Base-by-base conservation (phyloP, 257 asterid species). In the Rehmannia glutinosa region DNA sequence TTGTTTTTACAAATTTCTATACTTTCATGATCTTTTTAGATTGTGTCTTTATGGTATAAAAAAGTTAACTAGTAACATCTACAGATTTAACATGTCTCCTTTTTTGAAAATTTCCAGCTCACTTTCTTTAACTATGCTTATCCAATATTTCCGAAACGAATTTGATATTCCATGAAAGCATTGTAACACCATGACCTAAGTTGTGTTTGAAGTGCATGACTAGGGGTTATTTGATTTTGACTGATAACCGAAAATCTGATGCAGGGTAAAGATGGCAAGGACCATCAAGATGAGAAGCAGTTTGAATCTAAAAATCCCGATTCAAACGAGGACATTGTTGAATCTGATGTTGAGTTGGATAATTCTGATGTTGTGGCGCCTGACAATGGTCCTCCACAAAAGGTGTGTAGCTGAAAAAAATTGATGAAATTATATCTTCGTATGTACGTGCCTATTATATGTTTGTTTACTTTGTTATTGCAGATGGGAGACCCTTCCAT, bases 341-440 rank as follows among this genome's bases (percentile, higher is more conserved):
- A 92, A 71, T 92, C 96, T 36, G 94, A 89, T 72, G 75, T 92
- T 16, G 97, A 92, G 76, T 53, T 92, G 74, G 96, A 88, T 62
- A 68, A 73, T 64, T 54, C 82, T 36, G 89, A 85, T 63, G 69
- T 84, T 13, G 81, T 83, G 74, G 80, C 79, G 62, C 94, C 95
- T 15, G 94, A 91, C 51, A 78, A 70, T 28, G 94, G 82, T 77
- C 92, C 91, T 60, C 87, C 91, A 11, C 78, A 76, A 59, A 81
- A 81, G 89, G 98, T 91, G 62, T 21, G 69, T 70, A 11, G 39
- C 66, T 38, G 28, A 46, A 72, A 74, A 15, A 74, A 35, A 10
- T 19, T 21, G 28, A 2, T 54, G 12, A 15, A 38, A 9, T 0
- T 32, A 8, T 61, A 11, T 74, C 5, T 51, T 62, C 28, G 33